Percentiles rank a stretch among this genome's conserved stretches.
phyloP scores from a whole-genome alignment of 495 filamentous ascomycete genomes.

The Hyaloscypha hepaticicola region DNA sequence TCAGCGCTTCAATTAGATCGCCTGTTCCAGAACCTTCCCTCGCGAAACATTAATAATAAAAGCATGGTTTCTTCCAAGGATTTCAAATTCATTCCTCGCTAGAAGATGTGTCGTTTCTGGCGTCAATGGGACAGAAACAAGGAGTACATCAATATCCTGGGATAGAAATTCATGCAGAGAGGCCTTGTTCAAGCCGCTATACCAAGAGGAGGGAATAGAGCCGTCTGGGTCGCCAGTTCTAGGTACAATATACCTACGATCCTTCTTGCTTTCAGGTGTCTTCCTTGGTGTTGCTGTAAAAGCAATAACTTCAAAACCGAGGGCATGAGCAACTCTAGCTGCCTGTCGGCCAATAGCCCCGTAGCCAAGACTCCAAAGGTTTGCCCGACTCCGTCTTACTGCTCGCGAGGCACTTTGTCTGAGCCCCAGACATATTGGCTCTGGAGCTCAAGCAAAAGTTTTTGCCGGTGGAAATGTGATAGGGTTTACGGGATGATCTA shows the following conservation, averaged over 20 bases:
- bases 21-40: slow-evolving; percentile 67
- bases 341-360: slow-evolving; percentile 60
- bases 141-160: slow-evolving; percentile 68
- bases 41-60: slow-evolving; percentile 73
- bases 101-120: slow-evolving; percentile 60
- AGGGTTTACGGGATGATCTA: slow-evolving; percentile 58
- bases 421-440: slow-evolving; percentile 48
- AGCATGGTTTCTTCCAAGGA: slow-evolving; percentile 53
- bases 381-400: slow-evolving; percentile 44
- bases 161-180: slow-evolving; percentile 62
- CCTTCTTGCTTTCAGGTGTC: slow-evolving; percentile 52
- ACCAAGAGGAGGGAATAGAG: slow-evolving; percentile 67
- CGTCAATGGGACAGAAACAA: slow-evolving; percentile 72
- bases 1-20: slow-evolving; percentile 62
- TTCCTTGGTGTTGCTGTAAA: slow-evolving; percentile 64
- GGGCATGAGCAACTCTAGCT: slow-evolving; percentile 62
- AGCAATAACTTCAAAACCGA: slow-evolving; percentile 77
- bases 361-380: slow-evolving; percentile 74
- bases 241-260: slow-evolving; percentile 65
- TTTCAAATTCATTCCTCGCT: slow-evolving; percentile 59
- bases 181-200: slow-evolving; percentile 57
- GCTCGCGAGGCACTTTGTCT: slow-evolving; percentile 23
- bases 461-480: slow-evolving; percentile 36
- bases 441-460: slow-evolving; percentile 43
- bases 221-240: slow-evolving; percentile 78